Evolutionary conservation across 2,329 filamentous ascomycete genomes (phyloP).

Genomic region (Calonectria fujianensis): DNA sequence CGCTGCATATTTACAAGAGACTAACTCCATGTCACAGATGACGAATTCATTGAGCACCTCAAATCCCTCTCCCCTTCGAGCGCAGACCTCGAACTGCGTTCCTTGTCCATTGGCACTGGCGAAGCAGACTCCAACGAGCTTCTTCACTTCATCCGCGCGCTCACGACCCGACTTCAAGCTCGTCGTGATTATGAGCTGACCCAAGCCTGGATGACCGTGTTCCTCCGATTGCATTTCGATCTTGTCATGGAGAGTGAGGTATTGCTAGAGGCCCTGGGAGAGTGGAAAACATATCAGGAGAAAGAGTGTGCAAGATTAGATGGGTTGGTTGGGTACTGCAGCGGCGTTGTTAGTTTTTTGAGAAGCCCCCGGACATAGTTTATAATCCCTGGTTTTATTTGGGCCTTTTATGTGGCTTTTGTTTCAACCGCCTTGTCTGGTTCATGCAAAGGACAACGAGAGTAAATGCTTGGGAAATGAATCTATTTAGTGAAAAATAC

Average conservation of each 20-base stretch:
- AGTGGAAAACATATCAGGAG: slow-evolving; percentile 84
- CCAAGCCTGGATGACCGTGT: slow-evolving; percentile 98
- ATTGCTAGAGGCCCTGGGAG: slow-evolving; percentile 75
- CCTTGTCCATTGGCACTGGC: slow-evolving; percentile 73
- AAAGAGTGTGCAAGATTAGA: slow-evolving; percentile 82
- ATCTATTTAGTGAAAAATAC: slow-evolving; percentile 44
- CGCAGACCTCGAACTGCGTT: slow-evolving; percentile 93
- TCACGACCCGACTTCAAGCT: slow-evolving; percentile 81
- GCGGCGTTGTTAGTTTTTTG: slow-evolving; percentile 89
- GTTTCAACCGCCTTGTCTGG: background rate
- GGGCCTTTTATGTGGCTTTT: background rate
- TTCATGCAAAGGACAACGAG: background rate
- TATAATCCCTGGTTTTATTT: slow-evolving; percentile 7
- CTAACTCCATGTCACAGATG: slow-evolving; percentile 66
- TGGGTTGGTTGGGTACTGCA: slow-evolving; percentile 88
- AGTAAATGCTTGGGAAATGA: slow-evolving; percentile 33
- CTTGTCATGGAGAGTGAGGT: slow-evolving; percentile 69
- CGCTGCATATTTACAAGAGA: slow-evolving; percentile 23
- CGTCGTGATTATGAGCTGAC: slow-evolving; percentile 93
- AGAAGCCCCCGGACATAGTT: slow-evolving; percentile 74
- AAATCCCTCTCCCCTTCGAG: slow-evolving; percentile 88
- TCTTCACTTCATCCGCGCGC: slow-evolving; percentile 85
- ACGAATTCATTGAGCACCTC: slow-evolving; percentile 84
- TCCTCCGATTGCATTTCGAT: slow-evolving; percentile 85
- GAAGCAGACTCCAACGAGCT: slow-evolving; percentile 79